Evolutionary conservation across 202 grass and related monocot genomes (phyloP).

Genomic region (Alloteropsis angusta): DNA sequence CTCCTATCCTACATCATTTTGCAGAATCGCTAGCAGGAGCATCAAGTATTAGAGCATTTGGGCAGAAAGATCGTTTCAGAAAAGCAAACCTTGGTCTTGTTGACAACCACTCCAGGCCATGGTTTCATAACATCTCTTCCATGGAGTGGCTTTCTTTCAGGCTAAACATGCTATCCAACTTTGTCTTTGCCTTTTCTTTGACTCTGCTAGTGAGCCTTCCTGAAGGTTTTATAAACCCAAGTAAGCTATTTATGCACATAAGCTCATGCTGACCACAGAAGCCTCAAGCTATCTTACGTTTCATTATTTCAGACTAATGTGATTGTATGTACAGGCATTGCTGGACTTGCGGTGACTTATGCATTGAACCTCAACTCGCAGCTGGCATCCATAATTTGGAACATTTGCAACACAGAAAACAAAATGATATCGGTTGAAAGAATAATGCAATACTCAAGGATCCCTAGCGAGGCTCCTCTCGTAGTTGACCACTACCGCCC

Average conservation of each 20-base stretch:
- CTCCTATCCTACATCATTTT: slow-evolving; percentile 96
- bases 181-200: slow-evolving; percentile 89
- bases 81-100: slow-evolving; percentile 66
- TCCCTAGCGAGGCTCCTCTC: slow-evolving; percentile 81
- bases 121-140: slow-evolving; percentile 74
- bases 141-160: slow-evolving; percentile 93
- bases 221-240: slow-evolving; percentile 97
- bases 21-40: slow-evolving; percentile 83
- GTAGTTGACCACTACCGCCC: slow-evolving; percentile 43
- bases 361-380: slow-evolving; percentile 88
- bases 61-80: slow-evolving; percentile 75
- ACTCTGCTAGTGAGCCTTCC: slow-evolving; percentile 86
- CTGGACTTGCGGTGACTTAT: slow-evolving; percentile 92
- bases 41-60: slow-evolving; percentile 85
- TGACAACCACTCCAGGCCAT: slow-evolving; percentile 76
- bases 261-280: neutral
- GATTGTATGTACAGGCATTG: slow-evolving; percentile 58
- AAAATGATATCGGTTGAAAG: slow-evolving; percentile 99
- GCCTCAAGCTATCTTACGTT: neutral
- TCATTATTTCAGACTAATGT: slow-evolving; percentile 20
- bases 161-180: slow-evolving; percentile 84
- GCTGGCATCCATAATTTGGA: slow-evolving; percentile 74
- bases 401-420: slow-evolving; percentile 89
- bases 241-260: slow-evolving; percentile 51
- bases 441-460: slow-evolving; percentile 89